Conservation (phyloP, 495 filamentous ascomycete genomes). For the Lepidopterella palustris region DNA sequence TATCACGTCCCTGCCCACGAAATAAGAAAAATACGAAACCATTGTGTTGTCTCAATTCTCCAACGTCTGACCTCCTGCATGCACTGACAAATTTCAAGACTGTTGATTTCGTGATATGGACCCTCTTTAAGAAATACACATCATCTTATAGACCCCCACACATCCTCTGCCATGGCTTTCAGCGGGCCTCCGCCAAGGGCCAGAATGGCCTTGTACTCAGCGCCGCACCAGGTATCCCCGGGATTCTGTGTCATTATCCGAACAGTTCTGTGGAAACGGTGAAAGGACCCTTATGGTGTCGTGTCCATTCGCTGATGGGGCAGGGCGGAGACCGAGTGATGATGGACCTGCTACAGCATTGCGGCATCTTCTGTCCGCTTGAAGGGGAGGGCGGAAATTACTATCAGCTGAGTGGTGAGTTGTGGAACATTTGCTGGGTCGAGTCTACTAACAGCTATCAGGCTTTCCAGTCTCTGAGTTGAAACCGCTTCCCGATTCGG, state of each 20-base stretch:
- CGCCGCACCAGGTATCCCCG: slow-evolving; percentile 45
- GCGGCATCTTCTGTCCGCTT: slow-evolving; percentile 66
- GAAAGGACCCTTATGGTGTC: slow-evolving; percentile 65
- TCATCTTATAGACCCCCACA: slow-evolving; percentile 55
- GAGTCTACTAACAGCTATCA: slow-evolving; percentile 26
- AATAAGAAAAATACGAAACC: slow-evolving; percentile 1
- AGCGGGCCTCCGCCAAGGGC: slow-evolving; percentile 34
- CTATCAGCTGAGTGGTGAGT: slow-evolving; percentile 72
- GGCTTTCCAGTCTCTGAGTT: slow-evolving; percentile 46
- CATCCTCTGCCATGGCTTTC: slow-evolving; percentile 73
- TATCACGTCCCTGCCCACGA: not conserved
- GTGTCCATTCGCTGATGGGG: slow-evolving; percentile 63
- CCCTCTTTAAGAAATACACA: slow-evolving; percentile 56
- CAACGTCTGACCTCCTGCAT: not conserved
- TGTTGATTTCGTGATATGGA: slow-evolving; percentile 75
- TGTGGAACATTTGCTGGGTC: not conserved
- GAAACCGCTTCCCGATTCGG: slow-evolving; percentile 28
- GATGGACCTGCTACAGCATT: slow-evolving; percentile 70
- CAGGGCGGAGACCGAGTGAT: slow-evolving; percentile 75
- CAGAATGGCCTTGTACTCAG: slow-evolving; percentile 30
- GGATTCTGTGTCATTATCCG: slow-evolving; percentile 48
- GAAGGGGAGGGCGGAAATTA: slow-evolving; percentile 54
- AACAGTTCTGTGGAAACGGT: slow-evolving; percentile 66
- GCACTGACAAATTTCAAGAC: slow-evolving; percentile 46
- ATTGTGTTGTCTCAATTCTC: slow-evolving; percentile 1